Conservation (phyloP, 78 protist genomes). For the Dictyostelium intermedium region DNA sequence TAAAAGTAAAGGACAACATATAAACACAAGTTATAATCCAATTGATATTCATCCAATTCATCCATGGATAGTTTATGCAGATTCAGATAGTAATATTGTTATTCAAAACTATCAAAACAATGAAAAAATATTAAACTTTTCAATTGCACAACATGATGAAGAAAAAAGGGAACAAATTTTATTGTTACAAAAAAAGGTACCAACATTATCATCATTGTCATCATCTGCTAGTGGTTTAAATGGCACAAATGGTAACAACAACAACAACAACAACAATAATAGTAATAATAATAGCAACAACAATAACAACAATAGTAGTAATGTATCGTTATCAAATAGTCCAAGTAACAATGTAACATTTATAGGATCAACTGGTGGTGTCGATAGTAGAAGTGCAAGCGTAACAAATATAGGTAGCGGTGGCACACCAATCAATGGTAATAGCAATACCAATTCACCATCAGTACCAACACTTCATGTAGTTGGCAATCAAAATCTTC, state of each 20-base stretch:
- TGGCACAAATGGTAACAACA: not conserved
- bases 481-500: not conserved
- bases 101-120: conserved; percentile 49
- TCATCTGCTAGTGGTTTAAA: not conserved
- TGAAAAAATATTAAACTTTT: conserved; percentile 65
- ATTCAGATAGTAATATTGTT: conserved; percentile 47
- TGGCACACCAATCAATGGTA: not conserved
- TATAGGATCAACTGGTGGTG: not conserved
- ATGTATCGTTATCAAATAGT: not conserved
- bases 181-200: conserved; percentile 16
- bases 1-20: conserved; percentile 32
- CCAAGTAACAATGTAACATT: not conserved
- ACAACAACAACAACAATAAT: not conserved
- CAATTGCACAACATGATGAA: conserved; percentile 69
- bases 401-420: not conserved
- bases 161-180: conserved; percentile 37
- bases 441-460: conserved; percentile 10
- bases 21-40: conserved; percentile 17
- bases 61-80: conserved; percentile 65
- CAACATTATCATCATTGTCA: conserved; percentile 17
- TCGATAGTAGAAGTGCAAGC: not conserved
- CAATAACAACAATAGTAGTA: not conserved
- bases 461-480: not conserved
- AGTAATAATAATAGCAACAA: too few relatives aligned
- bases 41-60: conserved; percentile 70